Base-by-base conservation (phyloP, 2,329 filamentous ascomycete species). In the Huntiella moniliformis region DNA sequence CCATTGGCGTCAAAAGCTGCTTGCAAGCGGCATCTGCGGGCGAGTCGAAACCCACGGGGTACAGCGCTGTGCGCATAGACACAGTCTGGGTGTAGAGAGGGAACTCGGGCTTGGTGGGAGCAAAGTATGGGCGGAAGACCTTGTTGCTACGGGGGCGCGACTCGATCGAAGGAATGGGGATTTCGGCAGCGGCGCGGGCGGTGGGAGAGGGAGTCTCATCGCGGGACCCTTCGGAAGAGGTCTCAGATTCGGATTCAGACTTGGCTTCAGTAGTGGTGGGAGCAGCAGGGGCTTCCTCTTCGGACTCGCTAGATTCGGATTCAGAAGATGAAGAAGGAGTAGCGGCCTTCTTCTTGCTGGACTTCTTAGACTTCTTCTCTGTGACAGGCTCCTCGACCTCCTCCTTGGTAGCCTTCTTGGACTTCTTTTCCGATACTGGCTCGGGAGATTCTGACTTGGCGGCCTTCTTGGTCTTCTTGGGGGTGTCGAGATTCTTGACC, bases 41-140 rank as follows among this genome's bases (percentile, higher is more conserved):
- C 48, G 75, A 71, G 50, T 72, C 67, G 61, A 83, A 80, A 38
- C 79, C 78, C 35, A 74, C 65, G 8, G 83, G 82, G 51, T 76
- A 81, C 51, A 91, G 67, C 1, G 81, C 74, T 52, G 87, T 71
- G 63, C 83, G 87, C 54, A 94, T 73, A 1, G 87, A 87, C 37
- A 84, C 73, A 16, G 80, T 85, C 56, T 88, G 79, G 22, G 76
- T 73, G 58, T 77, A 77, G 62, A 93, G 88, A 12, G 87, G 82
- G 38, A 80, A 82, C 52, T 61, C 64, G 42, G 60, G 60, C 48
- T 62, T 57, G 42, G 61, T 52, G 17, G 63, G 63, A 18, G 53
- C 42, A 44, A 63, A 59, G 47, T 63, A 57, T 38, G 58, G 55
- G 32, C 63, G 59, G 52, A 61, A 57, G 52, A 62, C 58, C 45